A percentile compares a stretch with the other conserved stretches of the same genome.
Evolutionary conservation across 148 eudicot species (phyloP).

Genomic region (Nyssa sinensis): DNA sequence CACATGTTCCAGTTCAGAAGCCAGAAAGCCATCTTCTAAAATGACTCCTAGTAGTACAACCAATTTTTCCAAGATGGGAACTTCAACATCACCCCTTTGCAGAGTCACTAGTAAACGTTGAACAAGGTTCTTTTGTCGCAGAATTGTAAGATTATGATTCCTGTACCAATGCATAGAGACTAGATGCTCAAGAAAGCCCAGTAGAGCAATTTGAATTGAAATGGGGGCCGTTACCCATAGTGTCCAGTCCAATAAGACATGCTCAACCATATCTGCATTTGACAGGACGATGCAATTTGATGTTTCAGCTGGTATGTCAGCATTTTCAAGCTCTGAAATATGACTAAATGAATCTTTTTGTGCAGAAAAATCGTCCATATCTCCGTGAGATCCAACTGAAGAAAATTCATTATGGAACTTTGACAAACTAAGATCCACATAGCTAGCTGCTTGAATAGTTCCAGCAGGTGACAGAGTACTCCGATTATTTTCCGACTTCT

Average conservation of each 20-base stretch:
- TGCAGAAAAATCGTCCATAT: constrained; percentile 89
- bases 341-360: constrained; percentile 86
- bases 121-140: constrained; percentile 86
- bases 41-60: constrained; percentile 91
- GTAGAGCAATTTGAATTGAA: constrained; percentile 80
- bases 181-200: constrained; percentile 92
- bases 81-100: constrained; percentile 98
- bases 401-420: constrained; percentile 85
- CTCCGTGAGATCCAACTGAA: constrained; percentile 80
- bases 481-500: constrained; percentile 46
- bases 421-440: constrained; percentile 71
- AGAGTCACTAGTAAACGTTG: constrained; percentile 92
- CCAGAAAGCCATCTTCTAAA: constrained; percentile 89
- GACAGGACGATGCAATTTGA: constrained; percentile 94
- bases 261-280: constrained; percentile 98
- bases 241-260: constrained; percentile 97
- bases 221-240: constrained; percentile 93
- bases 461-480: constrained; percentile 44
- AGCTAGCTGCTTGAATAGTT: constrained; percentile 48
- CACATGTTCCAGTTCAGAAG: constrained; percentile 87
- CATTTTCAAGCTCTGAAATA: constrained; percentile 78
- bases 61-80: constrained; percentile 88
- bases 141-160: constrained; percentile 89
- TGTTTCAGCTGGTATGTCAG: constrained; percentile 68
- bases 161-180: constrained; percentile 98